These are phyloP conservation scores for Orbilia oligospora DNA, from an alignment of 2,329 filamentous ascomycete species.

Conservation along the genomic window DNA sequence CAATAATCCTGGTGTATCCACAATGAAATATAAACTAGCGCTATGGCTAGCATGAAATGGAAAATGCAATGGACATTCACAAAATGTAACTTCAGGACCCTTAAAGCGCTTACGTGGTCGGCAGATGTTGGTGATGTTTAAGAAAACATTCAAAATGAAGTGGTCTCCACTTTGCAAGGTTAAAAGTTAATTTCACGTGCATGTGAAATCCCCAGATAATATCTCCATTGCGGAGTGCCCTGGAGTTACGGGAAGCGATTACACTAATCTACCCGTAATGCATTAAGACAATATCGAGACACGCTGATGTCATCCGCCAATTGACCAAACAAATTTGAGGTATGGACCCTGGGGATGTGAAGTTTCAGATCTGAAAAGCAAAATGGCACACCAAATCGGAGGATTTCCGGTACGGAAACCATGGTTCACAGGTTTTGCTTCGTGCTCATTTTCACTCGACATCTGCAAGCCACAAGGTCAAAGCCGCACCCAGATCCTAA, in stretches of 20 bases:
- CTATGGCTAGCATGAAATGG: neutral
- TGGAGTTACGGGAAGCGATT: conserved; percentile 17
- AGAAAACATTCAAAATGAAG: neutral
- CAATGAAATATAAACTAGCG: conserved; percentile 1
- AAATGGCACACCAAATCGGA: conserved; percentile 28
- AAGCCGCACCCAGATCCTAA: conserved; percentile 29
- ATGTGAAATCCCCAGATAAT: conserved; percentile 12
- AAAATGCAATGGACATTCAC: conserved; percentile 12
- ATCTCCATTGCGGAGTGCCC: conserved; percentile 22
- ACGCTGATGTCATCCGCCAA: conserved; percentile 12
- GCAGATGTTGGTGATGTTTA: conserved; percentile 9
- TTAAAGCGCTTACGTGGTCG: conserved; percentile 21
- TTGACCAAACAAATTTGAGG: neutral
- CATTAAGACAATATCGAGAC: conserved; percentile 12
- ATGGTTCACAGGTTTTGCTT: conserved; percentile 6
- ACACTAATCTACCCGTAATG: conserved; percentile 13
- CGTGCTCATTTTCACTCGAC: conserved; percentile 18
- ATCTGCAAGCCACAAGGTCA: conserved; percentile 33
- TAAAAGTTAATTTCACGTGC: conserved; percentile 18
- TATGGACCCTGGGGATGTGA: neutral
- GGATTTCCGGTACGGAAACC: conserved; percentile 13
- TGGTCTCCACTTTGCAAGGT: neutral
- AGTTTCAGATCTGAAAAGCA: conserved; percentile 23
- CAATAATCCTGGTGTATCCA: conserved; percentile 1
- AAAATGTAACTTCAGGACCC: conserved; percentile 3